Base-by-base conservation (phyloP, 2,329 filamentous ascomycete genomes). In the Colletotrichum lentis region DNA sequence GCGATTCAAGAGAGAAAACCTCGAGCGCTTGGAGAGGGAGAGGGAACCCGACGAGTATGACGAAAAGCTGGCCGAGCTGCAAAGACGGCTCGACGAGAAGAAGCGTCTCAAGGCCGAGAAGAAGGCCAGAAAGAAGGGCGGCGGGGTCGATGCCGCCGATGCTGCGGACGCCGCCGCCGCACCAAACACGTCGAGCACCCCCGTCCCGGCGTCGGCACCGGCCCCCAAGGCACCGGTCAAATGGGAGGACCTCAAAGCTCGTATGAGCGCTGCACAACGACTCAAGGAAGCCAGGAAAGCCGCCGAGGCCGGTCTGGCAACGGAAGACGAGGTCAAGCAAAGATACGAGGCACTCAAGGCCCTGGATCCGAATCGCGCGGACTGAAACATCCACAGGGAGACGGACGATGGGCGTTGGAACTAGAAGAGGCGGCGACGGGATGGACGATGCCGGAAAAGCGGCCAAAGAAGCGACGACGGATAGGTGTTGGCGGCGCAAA, bases 241-340 rank as follows among this genome's bases (percentile, higher is more conserved):
- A 43, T 71, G 70, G 70, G 67, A 69, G 35, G 62, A 71, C 16
- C 61, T 71, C n/a, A 71, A 69, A 64, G 70, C 66, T 5, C 57
- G 66, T 24, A 71, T 71, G 75, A 72, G 53, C 71, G 79, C 65
- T 69, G 60, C 73, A 20, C 78, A 82, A 72, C 74, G 88, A 64
- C 82, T 85, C 69, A 80, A 81, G 70, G 84, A 88, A 76, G 82
- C 86, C 67, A 80, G 79, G 63, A 79, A 81, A 53, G 80, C 86
- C 68, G 83, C 83, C 3, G 83, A 86, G 72, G 69, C 83, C 79
- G 72, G 82, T 79, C 76, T 82, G 78, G 75, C 82, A 75, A 72
- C 86, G 80, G 77, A 85, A 76, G 71, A 81, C 77, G 73, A 43
- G 14, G 58, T 44, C 31, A 46, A 57, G 41, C 37, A 59, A 37